Conservation (phyloP, 2,329 filamentous ascomycete species). For the Pezicula carpinea region DNA sequence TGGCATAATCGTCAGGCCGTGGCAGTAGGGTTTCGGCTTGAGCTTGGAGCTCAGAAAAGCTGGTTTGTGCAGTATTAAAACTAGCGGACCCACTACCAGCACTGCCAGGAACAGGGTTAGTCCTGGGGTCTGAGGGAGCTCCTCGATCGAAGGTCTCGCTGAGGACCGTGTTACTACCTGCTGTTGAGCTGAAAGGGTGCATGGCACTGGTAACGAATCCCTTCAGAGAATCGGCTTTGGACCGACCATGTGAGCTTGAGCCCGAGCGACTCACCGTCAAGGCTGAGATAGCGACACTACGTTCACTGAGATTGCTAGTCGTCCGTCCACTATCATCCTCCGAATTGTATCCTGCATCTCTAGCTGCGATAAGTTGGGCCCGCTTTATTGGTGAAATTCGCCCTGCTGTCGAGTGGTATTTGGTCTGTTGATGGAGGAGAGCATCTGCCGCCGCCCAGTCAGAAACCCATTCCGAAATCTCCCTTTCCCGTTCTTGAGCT, state of each 20-base stretch:
- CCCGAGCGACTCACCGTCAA: conserved; percentile 22
- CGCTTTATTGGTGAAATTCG: conserved; percentile 26
- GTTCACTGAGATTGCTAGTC: conserved; percentile 29
- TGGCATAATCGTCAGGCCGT: conserved; percentile 14
- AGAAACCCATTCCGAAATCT: conserved; percentile 31
- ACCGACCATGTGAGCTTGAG: conserved; percentile 21
- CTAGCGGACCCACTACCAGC: conserved; percentile 19
- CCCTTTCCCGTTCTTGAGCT: conserved; percentile 24
- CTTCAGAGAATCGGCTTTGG: conserved; percentile 24
- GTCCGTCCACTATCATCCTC: conserved; percentile 28
- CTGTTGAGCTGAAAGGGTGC: conserved; percentile 20
- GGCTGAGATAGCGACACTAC: conserved; percentile 20
- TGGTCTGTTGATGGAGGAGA: conserved; percentile 23
- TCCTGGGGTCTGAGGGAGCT: conserved; percentile 1
- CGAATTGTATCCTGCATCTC: conserved; percentile 17
- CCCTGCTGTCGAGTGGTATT: conserved; percentile 23
- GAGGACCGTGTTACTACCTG: conserved; percentile 12
- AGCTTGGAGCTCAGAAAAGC: conserved; percentile 22
- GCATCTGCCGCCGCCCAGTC: conserved; percentile 32
- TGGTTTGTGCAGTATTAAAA: conserved; percentile 27
- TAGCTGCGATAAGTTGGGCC: conserved; percentile 23
- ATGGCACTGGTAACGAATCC: conserved; percentile 23
- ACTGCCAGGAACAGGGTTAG: conserved; percentile 14
- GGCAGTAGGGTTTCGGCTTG: conserved; percentile 26
- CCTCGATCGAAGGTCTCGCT: conserved; percentile 16